Conservation (phyloP, 2,329 filamentous ascomycete genomes). For the Septoria petroselini region DNA sequence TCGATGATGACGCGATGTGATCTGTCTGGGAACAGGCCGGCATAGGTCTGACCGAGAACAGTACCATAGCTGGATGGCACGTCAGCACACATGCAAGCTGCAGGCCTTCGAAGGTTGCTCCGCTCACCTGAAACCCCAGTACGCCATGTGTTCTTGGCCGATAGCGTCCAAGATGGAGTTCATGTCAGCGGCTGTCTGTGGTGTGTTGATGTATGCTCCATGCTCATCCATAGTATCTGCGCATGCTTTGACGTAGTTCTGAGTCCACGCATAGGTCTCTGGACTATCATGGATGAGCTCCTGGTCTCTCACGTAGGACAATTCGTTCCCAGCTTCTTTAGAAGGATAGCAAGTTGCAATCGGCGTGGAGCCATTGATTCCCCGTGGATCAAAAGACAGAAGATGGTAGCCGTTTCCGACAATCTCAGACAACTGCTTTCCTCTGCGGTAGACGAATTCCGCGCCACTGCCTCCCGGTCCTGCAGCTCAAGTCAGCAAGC, state of each 20-base stretch:
- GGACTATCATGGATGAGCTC: conserved; percentile 26
- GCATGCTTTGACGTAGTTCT: conserved; percentile 25
- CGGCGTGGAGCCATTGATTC: conserved; percentile 25
- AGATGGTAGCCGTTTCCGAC: conserved; percentile 27
- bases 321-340: conserved; percentile 13
- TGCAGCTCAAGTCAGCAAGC: conserved; percentile 1
- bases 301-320: conserved; percentile 13
- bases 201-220: conserved; percentile 27
- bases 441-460: conserved; percentile 25
- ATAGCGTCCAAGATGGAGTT: conserved; percentile 28
- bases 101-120: background rate
- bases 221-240: conserved; percentile 24
- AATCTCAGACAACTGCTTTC: conserved; percentile 26
- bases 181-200: conserved; percentile 29
- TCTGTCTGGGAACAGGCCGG: conserved; percentile 45
- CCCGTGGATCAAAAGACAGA: conserved; percentile 26
- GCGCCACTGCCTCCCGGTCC: conserved; percentile 25
- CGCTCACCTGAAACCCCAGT: conserved; percentile 40
- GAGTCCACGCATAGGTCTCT: conserved; percentile 25
- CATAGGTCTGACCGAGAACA: conserved; percentile 47
- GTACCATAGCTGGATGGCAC: conserved; percentile 45
- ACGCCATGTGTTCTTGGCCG: conserved; percentile 35
- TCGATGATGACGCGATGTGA: conserved; percentile 46
- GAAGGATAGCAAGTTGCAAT: conserved; percentile 23
- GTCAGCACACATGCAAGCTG: background rate